Evolutionary conservation across 352 stramenopile genomes (phyloP), one percentile per base, ranked within the genome.

Genomic region (Pythium phragmiticola): DNA sequence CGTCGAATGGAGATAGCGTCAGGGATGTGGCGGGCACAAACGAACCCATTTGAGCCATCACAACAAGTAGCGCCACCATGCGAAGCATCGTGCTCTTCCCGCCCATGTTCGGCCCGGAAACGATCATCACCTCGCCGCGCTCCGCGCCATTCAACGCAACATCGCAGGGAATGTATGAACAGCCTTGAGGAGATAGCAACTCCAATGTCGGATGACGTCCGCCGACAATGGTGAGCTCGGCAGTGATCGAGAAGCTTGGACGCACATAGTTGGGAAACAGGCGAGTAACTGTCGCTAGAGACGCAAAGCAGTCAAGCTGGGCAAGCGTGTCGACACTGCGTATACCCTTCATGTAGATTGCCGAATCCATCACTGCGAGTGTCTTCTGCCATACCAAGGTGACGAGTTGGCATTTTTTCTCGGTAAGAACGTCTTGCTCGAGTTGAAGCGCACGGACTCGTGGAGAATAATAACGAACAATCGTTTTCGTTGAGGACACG

Each of bases 71-170:
- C 5, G 80, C 80, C 17, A 74, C 76, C 65, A 80, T 87, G 33
- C 86, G 73, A 14, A 92, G 68, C 16, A 88, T 63, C 39, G 77
- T 93, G 19, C 70, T 88, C 65, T 96, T 96, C 13, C 88, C 88
- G 11, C 85, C 82, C 85, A 93, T 91, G 69, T 94, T 96, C 4
- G 87, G 85, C 3, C 87, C 87, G 0, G 87, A 94, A 19, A 96
- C 69, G n/a, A 87, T 65, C 42, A 80, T n/a, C 30, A 73, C 58
- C 0, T 59, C 63, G 8, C 67, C 73, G 11, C 26, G 13, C 13
- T 9, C 17, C 36, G 17, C 42, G n/a, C 65, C 16, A 2, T 62
- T 41, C 16, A 60, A n/a, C 12, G 6, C 26, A 13, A 84, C 47
- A 54, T 76, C 63, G 39, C 78, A 77, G 19, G 77, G 46, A 12